phyloP scores from a whole-genome alignment of 2,329 filamentous ascomycete species.

The Emmonsia crescens region DNA sequence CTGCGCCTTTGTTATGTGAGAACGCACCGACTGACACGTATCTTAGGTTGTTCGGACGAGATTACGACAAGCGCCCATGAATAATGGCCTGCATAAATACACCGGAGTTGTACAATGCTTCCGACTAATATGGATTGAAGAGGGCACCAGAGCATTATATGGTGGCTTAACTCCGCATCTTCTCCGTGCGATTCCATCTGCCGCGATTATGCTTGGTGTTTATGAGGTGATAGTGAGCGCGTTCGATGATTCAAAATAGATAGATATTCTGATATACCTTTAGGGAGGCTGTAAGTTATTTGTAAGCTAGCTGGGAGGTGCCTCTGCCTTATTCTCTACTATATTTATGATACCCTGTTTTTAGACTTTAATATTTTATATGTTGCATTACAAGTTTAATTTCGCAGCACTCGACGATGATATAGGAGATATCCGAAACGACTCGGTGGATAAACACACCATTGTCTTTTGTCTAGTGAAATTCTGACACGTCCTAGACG shows the following conservation, averaged over 20 bases:
- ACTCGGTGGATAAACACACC: too few relatives aligned
- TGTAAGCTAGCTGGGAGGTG: background rate
- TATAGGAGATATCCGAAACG: too few relatives aligned
- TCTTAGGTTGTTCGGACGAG: conserved; percentile 57
- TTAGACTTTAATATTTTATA: too few relatives aligned
- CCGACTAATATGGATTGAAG: conserved; percentile 74
- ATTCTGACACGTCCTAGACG: too few relatives aligned
- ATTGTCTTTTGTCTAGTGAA: too few relatives aligned
- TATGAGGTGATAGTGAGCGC: conserved; percentile 31
- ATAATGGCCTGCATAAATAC: conserved; percentile 56
- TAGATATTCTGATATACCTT: conserved; percentile 5
- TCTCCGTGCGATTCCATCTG: conserved; percentile 79
- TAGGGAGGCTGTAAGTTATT: conserved; percentile 19
- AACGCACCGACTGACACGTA: background rate
- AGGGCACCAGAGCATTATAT: conserved; percentile 76
- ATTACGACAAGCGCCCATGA: conserved; percentile 74
- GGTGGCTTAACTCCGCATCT: conserved; percentile 87
- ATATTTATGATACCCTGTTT: too few relatives aligned
- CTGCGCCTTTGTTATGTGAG: background rate
- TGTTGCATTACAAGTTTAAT: too few relatives aligned
- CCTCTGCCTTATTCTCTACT: too few relatives aligned
- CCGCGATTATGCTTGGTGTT: conserved; percentile 94
- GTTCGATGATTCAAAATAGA: conserved; percentile 25
- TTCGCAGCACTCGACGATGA: too few relatives aligned
- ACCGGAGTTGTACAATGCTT: conserved; percentile 84